Base-by-base conservation (phyloP, 352 stramenopile species). In the Thraustochytrium sp. region DNA sequence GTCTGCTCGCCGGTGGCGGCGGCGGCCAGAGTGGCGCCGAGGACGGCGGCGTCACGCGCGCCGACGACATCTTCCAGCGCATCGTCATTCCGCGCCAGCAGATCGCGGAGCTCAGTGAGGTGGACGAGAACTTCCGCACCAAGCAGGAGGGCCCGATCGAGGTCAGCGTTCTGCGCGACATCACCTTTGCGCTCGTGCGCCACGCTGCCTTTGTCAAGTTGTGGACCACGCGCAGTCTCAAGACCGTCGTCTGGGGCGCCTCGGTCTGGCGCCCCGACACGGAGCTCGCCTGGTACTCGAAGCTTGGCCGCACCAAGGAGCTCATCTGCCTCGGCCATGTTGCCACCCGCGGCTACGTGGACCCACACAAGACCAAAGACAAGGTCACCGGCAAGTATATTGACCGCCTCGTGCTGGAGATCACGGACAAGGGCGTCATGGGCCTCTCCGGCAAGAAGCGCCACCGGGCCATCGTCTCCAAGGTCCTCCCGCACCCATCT, bases 251-350 rank as follows among this genome's bases (percentile, higher is more conserved):
- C 38, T 93, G 93, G 86, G 53, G 68, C 46, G 90, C 89, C 46
- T 92, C 87, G 84, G 89, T 96, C 56, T 96, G 92, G 92, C 89
- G 91, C 59, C 91, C 92, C 23, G n/a, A 76, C 31, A 55, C 82
- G n/a, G 56, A 85, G 38, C 63, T 72, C 3, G 82, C 82, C 11
- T 56, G 87, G 65, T 80, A 80, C 31, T 84, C 85, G 3, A 55
- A 65, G 31, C 51, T 56, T 11, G 75, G 56, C 42, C 9, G 31
- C n/a, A 94, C 93, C 85, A 91, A 91, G 80, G 88, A 87, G 46
- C 91, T 91, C 51, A 87, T 96, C 49, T 94, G 89, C 64, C 76
- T 96, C 0, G 92, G 92, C 29, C 90, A 94, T 82, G 95, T 94
- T 85, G 86, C 85, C 51, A 89, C 89, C 42, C 87, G 82, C 64